Evolutionary conservation across 2,329 filamentous ascomycete species (phyloP), one percentile per base, ranked within the genome.

Genomic region (Truncatella angustata): DNA sequence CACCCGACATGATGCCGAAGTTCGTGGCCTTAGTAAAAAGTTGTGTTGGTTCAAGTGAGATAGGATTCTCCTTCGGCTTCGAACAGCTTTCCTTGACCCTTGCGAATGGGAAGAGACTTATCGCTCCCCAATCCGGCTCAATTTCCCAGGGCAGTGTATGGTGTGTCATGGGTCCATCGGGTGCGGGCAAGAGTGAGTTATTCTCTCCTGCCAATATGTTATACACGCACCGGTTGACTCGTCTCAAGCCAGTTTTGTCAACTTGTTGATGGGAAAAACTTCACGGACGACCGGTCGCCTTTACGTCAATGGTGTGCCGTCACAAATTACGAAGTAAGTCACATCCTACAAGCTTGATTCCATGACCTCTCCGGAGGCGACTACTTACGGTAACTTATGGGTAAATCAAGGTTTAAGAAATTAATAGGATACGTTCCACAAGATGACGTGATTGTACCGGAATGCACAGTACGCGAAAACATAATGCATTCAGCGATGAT

Each of bases 101-200:
- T n/a, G 18, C 12, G 24, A 20, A 20, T 28, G 42, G 42, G 12
- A 45, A 32, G 42, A 16, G 23, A 10, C 12, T 45, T 16, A 9
- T 45, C 12, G 42, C 42, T 32, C 28, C 42, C 10, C 23, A 45
- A 24, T 45, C 42, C 12, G 42, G 42, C 12, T 45, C 18, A n/a
- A 45, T 45, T 16, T 9, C 12, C 10, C 12, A 30, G 18, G 42
- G 42, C 20, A 45, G 42, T 18, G 18, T 45, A 30, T 45, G 42
- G 42, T n/a, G 23, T 45, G 42, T 45, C 12, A 45, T 45, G 42
- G 42, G 42, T n/a, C 12, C 12, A 45, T 45, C 42, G 18, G 42
- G 42, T 20, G 42, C 42, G 14, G 42, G 42, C n/a, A 45, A 45
- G 18, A 45, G 42, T 45, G 42, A 30, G 42, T 24, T 30, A 21